phyloP scores from a whole-genome alignment of 805 yeast genomes.

The Teunomyces atbi region DNA sequence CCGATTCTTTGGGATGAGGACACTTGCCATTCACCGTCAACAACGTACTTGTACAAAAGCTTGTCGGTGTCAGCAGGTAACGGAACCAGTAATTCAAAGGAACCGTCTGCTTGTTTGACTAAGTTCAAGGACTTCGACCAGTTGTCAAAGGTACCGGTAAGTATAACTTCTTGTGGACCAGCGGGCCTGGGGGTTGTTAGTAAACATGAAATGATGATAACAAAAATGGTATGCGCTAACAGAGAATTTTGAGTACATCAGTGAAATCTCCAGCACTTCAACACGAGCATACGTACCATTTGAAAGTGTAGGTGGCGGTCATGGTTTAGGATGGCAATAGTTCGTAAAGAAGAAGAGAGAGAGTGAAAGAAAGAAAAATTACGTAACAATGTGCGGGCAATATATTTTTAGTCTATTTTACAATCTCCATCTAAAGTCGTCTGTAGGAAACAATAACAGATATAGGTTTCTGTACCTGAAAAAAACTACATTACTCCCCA shows the following conservation, averaged over 20 bases:
- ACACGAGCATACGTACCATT: slow-evolving; percentile 34
- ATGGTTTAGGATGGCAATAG: slow-evolving; percentile 12
- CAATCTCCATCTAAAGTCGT: not conserved
- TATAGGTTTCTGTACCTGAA: not conserved
- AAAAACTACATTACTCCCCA: too few relatives aligned
- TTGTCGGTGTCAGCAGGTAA: slow-evolving; percentile 40
- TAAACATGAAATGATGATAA: slow-evolving; percentile 6
- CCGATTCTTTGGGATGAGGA: slow-evolving; percentile 39
- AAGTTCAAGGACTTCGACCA: slow-evolving; percentile 61
- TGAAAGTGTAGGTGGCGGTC: slow-evolving; percentile 37
- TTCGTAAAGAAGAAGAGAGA: not conserved
- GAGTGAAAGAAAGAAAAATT: slow-evolving; percentile 5
- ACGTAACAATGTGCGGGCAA: not conserved
- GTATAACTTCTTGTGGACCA: slow-evolving; percentile 52
- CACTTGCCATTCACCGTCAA: slow-evolving; percentile 65
- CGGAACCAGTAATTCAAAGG: slow-evolving; percentile 61
- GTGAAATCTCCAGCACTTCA: not conserved
- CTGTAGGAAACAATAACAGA: not conserved
- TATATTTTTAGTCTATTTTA: not conserved
- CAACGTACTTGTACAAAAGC: slow-evolving; percentile 59
- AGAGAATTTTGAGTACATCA: not conserved
- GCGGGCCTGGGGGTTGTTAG: slow-evolving; percentile 40
- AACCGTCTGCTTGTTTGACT: slow-evolving; percentile 58
- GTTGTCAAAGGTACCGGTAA: slow-evolving; percentile 70
- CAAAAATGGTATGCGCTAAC: not conserved